Base-by-base conservation (phyloP, 768 basidiomycete species). In the Serendipita vermifera region DNA sequence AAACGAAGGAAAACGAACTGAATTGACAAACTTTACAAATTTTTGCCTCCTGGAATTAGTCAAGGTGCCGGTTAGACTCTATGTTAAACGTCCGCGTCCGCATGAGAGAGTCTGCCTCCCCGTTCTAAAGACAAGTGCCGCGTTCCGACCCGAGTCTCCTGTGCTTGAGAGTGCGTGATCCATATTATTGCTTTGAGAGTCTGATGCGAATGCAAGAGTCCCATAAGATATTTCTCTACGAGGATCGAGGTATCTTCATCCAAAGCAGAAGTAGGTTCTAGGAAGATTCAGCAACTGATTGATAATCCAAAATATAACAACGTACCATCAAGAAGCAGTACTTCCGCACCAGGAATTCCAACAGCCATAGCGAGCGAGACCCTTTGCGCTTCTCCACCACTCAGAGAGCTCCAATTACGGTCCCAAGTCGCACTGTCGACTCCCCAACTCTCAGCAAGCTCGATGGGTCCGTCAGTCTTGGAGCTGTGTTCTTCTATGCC, bases 221-320 rank as follows among this genome's bases (percentile, higher is more conserved):
- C 64, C 3, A 74, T 58, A 13, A 93, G 69, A 41, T 72, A 76
- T 40, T 74, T 68, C 65, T 94, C 91, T 1, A 94, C 85, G 27
- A 73, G 67, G 13, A 71, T 62, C 13, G 82, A 82, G 0, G 83
- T 77, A 31, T 76, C 75, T 14, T 79, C 71, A 66, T 94, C 91
- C 56, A 94, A 73, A 0, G 91, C 91, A 6, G 87, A 90, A 0
- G 91, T 93, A 1, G 91, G 91, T 67, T 94, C 91, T 93, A 13
- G 6, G 41, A 38, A 54, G 27, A 5, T 39, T 54, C 22, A 41
- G 22, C 27, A 39, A n/a, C 11, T 33, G 53, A 20, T 38, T 27
- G 13, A 59, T 31, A 57, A 36, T n/a, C 26, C 7, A 36, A 27
- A 57, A 14, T 29, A 56, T 27, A 24, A 53, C 39, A 14, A 70